Evolutionary conservation across 495 filamentous ascomycete genomes (phyloP).

Genomic region (Neurospora terricola): DNA sequence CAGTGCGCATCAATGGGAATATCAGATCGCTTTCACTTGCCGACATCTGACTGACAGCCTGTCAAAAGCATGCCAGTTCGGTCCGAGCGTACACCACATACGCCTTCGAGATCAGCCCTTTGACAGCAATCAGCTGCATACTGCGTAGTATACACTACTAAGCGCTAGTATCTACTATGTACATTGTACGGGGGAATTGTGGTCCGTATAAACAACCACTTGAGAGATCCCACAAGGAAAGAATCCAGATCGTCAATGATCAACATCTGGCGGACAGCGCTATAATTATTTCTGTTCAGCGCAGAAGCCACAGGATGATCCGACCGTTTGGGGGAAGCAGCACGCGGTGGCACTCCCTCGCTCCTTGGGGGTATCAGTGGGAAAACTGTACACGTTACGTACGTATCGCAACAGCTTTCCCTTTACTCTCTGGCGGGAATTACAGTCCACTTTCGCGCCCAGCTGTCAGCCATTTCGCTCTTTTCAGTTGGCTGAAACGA

Average conservation of each 20-base stretch:
- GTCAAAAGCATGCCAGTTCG: neutral
- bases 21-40: neutral
- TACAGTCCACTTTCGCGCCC: neutral
- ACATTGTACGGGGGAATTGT: neutral
- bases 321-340: neutral
- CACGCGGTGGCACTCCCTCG: neutral
- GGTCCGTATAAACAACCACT: neutral
- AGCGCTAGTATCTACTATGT: neutral
- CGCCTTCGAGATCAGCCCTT: neutral
- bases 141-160: neutral
- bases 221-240: neutral
- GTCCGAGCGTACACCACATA: neutral
- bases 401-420: neutral
- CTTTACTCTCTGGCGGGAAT: neutral
- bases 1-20: neutral
- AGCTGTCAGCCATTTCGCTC: neutral
- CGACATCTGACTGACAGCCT: neutral
- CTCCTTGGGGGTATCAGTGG: neutral
- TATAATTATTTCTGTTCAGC: neutral
- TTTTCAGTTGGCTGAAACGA: conserved; percentile 7
- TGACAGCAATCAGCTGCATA: neutral
- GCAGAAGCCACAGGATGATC: neutral
- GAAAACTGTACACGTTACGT: neutral
- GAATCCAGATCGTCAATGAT: neutral
- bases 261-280: neutral